Percentiles rank a stretch among this genome's conserved stretches.
Evolutionary conservation across 148 eudicot species (phyloP).

Genomic region (Amaranthus palmeri): DNA sequence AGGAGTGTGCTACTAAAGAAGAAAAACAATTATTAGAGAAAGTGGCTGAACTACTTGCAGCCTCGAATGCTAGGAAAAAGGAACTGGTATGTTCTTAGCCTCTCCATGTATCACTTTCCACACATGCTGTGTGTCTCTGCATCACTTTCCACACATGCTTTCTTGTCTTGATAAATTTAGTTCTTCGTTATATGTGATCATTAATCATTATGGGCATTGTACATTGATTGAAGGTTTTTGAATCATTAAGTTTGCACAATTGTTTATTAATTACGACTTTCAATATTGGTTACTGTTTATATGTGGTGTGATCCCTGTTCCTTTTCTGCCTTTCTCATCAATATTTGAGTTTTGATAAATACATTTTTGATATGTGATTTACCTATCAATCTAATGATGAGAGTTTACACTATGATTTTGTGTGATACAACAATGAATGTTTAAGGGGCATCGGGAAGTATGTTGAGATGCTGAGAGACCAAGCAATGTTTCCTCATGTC

Average conservation of each 20-base stretch:
- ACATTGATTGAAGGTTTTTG: constrained; percentile 2
- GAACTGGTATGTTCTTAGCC: constrained; percentile 51
- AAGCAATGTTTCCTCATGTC: too few species aligned
- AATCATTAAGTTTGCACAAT: neutral
- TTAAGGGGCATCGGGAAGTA: too few species aligned
- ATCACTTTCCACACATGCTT: neutral
- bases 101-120: neutral
- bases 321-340: neutral
- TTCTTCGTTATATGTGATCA: neutral
- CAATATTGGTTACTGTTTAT: neutral
- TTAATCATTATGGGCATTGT: neutral
- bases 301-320: neutral
- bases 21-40: constrained; percentile 76
- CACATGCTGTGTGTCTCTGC: neutral
- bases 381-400: neutral
- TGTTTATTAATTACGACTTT: neutral
- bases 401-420: neutral
- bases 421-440: too few species aligned
- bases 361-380: neutral
- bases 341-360: neutral
- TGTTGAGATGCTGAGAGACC: too few species aligned
- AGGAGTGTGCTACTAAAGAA: constrained; percentile 94
- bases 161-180: neutral
- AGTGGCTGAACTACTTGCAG: constrained; percentile 91
- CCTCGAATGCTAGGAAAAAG: constrained; percentile 90